These are phyloP conservation scores for Daedalea quercina DNA, from an alignment of 768 basidiomycete species.

Conservation along the genomic window DNA sequence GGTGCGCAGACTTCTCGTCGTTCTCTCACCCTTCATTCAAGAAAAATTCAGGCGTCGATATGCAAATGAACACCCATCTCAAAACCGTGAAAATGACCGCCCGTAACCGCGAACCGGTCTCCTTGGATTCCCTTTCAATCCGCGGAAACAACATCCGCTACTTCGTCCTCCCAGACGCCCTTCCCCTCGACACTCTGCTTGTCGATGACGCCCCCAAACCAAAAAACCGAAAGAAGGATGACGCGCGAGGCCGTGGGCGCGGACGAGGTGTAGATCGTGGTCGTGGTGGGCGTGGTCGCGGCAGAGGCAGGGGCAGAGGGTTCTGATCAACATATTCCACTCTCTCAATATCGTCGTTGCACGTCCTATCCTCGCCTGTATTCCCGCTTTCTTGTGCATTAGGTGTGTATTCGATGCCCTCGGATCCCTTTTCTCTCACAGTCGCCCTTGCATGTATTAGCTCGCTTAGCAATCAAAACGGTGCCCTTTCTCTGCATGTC, in stretches of 20 bases:
- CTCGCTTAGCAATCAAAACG: too few species aligned
- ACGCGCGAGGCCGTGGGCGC: conserved; percentile 56
- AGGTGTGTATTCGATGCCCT: too few species aligned
- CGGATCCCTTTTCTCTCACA: too few species aligned
- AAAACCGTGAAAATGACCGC: conserved; percentile 98
- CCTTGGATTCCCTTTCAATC: conserved; percentile 88
- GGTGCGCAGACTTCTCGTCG: conserved; percentile 42
- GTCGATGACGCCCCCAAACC: conserved; percentile 98
- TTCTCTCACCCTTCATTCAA: conserved; percentile 33
- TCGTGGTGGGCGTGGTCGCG: conserved; percentile 49
- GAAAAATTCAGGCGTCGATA: conserved; percentile 86
- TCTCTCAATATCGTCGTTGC: neutral
- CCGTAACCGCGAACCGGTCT: conserved; percentile 79
- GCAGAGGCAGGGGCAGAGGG: conserved; percentile 27
- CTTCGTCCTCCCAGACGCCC: conserved; percentile 94
- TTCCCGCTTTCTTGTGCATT: too few species aligned
- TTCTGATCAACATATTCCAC: conserved; percentile 8
- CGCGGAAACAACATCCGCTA: conserved; percentile 97
- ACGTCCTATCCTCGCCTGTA: neutral
- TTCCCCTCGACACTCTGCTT: conserved; percentile 92
- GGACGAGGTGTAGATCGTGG: conserved; percentile 48
- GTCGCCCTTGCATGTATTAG: too few species aligned
- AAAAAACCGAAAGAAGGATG: conserved; percentile 88
- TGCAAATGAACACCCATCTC: conserved; percentile 99
- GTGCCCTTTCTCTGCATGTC: too few species aligned